Base-by-base conservation (phyloP, 129 eudicot species). In the Dittrichia graveolens region DNA sequence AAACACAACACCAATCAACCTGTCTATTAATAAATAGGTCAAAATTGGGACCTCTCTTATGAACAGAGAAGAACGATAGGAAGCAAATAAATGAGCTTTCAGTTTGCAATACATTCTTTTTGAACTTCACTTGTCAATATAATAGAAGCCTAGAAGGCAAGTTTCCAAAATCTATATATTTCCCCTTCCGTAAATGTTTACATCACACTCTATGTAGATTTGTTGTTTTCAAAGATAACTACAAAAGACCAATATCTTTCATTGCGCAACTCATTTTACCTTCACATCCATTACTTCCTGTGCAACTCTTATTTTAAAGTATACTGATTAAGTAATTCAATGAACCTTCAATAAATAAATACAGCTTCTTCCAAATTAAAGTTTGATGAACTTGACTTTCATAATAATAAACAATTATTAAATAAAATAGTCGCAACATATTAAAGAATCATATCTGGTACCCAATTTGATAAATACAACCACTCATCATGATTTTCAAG, bases 81-180 rank as follows among this genome's bases (percentile, higher is more conserved):
- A n/a, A 64, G 31, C 42, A 24, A 66, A 46, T 11, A 46, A 31
- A 66, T 24, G 43, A 64, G 39, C 66, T n/a, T 61, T 61, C 47
- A 7, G 46, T 61, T 61, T 39, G 66, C 6, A 66, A 66, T 0
- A 1, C 39, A 53, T 53, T 38, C 11, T 40, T 18, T 4, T 53
- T 5, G 16, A 69, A 38, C 12, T 69, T 3, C 13, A 16, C 15
- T 15, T 8, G 41, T 63, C 14, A 63, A 63, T 6, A 41, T 63
- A 63, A 42, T n/a, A 41, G 4, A 15, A 53, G 31, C 15, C 9
- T 3, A 15, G 61, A 37, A 55, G 3, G 7, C 12, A 8, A 55
- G n/a, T 10, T 10, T 11, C 3, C 14, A 48, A 48, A 10, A 48
- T 48, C 53, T 48, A 5, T 44, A 44, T 9, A 11, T 48, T 38